Percentiles rank a stretch among this genome's conserved stretches.
These are phyloP conservation scores for Metarhizium anisopliae DNA, from an alignment of 2,329 filamentous ascomycete genomes.

Conservation along the genomic window DNA sequence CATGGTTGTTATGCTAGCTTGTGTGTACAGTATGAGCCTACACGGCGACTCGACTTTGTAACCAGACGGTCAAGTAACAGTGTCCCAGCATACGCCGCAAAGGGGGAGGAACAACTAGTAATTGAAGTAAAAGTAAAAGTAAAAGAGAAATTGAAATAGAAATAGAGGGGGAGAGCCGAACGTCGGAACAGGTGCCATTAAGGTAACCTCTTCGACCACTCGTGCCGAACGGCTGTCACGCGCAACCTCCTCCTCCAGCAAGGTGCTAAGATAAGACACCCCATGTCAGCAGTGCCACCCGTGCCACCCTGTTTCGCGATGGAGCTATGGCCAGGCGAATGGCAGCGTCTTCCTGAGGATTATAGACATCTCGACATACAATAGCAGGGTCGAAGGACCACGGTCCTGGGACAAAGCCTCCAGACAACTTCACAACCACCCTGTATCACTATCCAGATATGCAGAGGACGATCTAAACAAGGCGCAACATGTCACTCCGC, in stretches of 20 bases:
- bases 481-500: no score
- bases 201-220: no score
- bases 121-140: neutral
- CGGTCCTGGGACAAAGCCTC: no score
- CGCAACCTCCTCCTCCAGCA: neutral
- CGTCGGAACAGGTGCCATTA: neutral
- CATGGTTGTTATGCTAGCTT: constrained; percentile 21
- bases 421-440: no score
- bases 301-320: neutral
- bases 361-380: no score
- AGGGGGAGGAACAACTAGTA: neutral
- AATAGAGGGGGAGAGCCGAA: neutral
- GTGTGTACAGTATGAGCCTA: neutral
- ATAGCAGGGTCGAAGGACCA: no score
- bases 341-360: no score
- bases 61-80: neutral
- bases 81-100: neutral
- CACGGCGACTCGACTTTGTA: neutral
- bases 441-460: no score
- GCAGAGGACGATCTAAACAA: no score
- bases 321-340: no score
- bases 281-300: neutral
- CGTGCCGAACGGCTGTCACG: neutral
- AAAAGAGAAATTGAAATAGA: neutral
- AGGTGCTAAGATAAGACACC: neutral